Evolutionary conservation across 768 basidiomycete genomes (phyloP).

Genomic region (Hericium erinaceus): DNA sequence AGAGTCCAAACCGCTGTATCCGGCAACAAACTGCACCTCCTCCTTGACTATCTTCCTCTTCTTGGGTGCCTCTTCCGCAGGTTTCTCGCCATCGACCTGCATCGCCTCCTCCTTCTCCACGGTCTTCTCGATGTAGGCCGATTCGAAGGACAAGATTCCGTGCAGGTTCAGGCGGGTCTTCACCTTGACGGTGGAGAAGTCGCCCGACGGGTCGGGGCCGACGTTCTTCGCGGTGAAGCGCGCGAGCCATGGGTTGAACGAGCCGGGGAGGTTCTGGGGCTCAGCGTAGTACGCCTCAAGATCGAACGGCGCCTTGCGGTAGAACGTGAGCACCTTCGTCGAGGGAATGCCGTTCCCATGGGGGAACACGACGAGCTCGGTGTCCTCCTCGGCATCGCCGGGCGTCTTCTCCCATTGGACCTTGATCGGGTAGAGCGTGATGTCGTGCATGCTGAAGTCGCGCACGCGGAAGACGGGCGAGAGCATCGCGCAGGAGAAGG

Average conservation of each 20-base stretch:
- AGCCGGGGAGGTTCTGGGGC: conserved; percentile 59
- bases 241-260: conserved; percentile 78
- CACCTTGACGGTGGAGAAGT: conserved; percentile 78
- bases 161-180: conserved; percentile 84
- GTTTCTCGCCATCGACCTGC: conserved; percentile 44
- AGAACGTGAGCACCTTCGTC: conserved; percentile 93
- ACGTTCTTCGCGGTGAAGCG: conserved; percentile 78
- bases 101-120: conserved; percentile 71
- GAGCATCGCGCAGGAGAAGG: conserved; percentile 94
- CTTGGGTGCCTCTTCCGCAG: conserved; percentile 45
- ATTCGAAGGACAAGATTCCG: conserved; percentile 81
- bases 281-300: conserved; percentile 82
- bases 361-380: conserved; percentile 86
- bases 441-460: conserved; percentile 86
- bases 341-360: conserved; percentile 80
- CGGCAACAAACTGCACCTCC: conserved; percentile 64
- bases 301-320: conserved; percentile 81
- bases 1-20: conserved; percentile 56
- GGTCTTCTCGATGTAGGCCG: conserved; percentile 74
- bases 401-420: conserved; percentile 75
- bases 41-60: conserved; percentile 85
- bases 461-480: conserved; percentile 97
- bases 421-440: conserved; percentile 82
- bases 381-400: conserved; percentile 79
- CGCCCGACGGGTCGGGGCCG: conserved; percentile 58